Evolutionary conservation across 306 rosid genomes (phyloP), one percentile per base, ranked within the genome.

Genomic region (Glycine tomentella): DNA sequence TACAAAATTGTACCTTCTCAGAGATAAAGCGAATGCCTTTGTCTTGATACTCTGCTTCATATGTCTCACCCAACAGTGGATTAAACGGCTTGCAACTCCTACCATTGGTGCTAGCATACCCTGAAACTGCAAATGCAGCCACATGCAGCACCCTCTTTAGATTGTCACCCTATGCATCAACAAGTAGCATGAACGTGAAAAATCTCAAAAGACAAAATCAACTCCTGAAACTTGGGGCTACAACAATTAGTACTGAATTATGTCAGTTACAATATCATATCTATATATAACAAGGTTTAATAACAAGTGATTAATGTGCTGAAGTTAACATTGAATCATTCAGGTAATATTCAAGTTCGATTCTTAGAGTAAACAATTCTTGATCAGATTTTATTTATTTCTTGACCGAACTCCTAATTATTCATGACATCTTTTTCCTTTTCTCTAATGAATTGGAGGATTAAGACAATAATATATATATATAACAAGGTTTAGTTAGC

Each of bases 61-160:
- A 95, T 57, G 99, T 95, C 85, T 95, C 98, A 48, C 99, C 99
- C 86, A 95, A 85, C 34, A 95, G 75, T 45, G 99, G 99, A 82
- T 92, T 95, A 84, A 95, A 95, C 70, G 99, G 99, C 81, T 95
- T 95, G 88, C 97, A 95, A 80, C 84, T 86, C 85, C 99, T 91
- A 81, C 92, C 96, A 67, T 83, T 89, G 17, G 97, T 95, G 76
- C 90, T 89, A 71, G 98, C 93, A 87, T 95, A 95, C 53, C 96
- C 97, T 48, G 99, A 95, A 70, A 91, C 88, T 66, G 98, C 99
- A 91, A 95, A 95, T 84, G 98, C 99, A 72, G 97, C 97, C 66
- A 95, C 93, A 81, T 90, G 86, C 7, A 95, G 88, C 69, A 88
- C 86, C 87, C 99, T 89, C 98, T 87, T 90, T 49, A 93, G 83